Evolutionary conservation across 2,329 filamentous ascomycete genomes (phyloP), one percentile per base, ranked within the genome.

Genomic region (Lithohypha guttulata): DNA sequence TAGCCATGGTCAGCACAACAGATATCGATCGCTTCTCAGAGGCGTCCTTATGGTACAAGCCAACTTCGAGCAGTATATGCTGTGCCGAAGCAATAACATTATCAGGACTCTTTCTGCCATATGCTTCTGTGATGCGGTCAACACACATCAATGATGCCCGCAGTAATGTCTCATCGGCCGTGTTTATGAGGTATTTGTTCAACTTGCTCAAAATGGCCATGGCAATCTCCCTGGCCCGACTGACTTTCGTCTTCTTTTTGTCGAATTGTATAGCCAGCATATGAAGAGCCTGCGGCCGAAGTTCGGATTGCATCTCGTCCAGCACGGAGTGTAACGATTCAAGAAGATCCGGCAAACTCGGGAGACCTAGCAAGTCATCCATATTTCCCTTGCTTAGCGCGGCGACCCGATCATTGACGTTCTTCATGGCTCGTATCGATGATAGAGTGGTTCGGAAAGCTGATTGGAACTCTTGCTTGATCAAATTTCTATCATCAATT

Each of bases 81-180:
- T 22, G 25, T 23, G 42, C 42, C 11, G 25, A 15, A 6, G 32
- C 31, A n/a, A 37, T 10, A 15, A 44, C 25, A n/a, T 6, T 27
- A 49, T 81, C 76, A 1, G 81, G 70, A 53, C 94, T 84, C 58
- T 87, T 93, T 67, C 91, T 93, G 50, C 91, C 93, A 57, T 94
- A 96, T 58, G 89, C 89, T 61, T 95, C 87, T 2, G 84, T 76
- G 46, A 98, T 93, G 59, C 84, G 84, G 62, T 95, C 87, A 30
- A 96, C 80, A 52, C 89, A 96, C 23, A 79, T 78, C 45, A 98
- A 79, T 1, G 87, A 84, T 8, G 84, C 85, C 52, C 86, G 80
- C 61, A 89, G 86, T 58, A 91, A 80, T 19, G 77, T 70, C 38
- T 81, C 73, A 49, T 91, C 79, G 21, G 72, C 66, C 5, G 82